These are phyloP conservation scores for Mucor ambiguus DNA, from an alignment of 371 early-diverging fungal genomes.

Conservation along the genomic window DNA sequence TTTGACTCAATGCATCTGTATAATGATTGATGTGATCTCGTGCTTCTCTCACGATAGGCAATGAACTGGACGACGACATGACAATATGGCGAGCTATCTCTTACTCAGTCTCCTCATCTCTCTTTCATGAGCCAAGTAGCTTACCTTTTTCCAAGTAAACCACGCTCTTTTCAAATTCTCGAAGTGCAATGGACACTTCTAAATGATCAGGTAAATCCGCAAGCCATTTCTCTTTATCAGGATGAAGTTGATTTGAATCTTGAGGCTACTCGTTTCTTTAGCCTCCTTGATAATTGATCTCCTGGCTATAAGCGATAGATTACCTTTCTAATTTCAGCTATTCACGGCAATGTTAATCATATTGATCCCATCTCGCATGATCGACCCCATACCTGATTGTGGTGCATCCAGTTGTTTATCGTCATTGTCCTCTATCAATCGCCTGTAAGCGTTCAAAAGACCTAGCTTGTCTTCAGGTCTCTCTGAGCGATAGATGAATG, in stretches of 20 bases:
- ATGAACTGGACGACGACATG: conserved; percentile 36
- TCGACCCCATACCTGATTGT: conserved; percentile 14
- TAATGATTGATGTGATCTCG: conserved; percentile 65
- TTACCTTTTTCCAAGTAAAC: conserved; percentile 70
- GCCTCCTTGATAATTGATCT: background rate
- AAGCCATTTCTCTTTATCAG: conserved; percentile 66
- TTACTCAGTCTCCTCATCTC: background rate
- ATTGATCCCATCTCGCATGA: background rate
- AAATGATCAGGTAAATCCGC: conserved; percentile 80
- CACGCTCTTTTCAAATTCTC: conserved; percentile 86
- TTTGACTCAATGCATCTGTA: conserved; percentile 62
- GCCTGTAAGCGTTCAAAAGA: conserved; percentile 67
- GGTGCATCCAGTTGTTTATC: conserved; percentile 47
- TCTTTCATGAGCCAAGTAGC: background rate
- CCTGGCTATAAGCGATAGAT: too few relatives aligned
- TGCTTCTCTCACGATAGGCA: conserved; percentile 51
- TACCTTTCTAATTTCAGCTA: conserved; percentile 17
- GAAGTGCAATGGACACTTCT: conserved; percentile 86
- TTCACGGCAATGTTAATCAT: background rate
- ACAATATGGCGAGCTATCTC: conserved; percentile 46
- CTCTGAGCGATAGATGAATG: conserved; percentile 74
- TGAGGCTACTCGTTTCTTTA: conserved; percentile 3
- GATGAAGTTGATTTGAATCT: conserved; percentile 16
- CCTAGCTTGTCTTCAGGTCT: conserved; percentile 74
- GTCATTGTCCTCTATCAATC: conserved; percentile 67